Evolutionary conservation across 2,329 filamentous ascomycete species (phyloP).

Genomic region (Colletotrichum destructivum): DNA sequence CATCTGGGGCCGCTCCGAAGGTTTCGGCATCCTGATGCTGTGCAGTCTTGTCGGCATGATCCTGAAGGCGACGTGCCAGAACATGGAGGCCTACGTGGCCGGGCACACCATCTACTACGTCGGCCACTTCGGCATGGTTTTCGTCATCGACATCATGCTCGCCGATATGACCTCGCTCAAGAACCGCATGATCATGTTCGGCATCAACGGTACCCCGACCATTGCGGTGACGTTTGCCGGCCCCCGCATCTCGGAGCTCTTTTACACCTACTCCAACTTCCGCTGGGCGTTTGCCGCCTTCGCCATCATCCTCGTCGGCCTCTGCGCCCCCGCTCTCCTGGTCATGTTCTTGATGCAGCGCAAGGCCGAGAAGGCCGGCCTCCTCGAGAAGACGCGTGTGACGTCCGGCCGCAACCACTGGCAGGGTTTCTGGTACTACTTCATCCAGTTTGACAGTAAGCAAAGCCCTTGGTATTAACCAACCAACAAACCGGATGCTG

Average conservation of each 20-base stretch:
- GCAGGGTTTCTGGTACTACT: conserved; percentile 38
- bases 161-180: conserved; percentile 60
- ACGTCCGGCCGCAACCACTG: conserved; percentile 29
- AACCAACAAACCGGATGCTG: background rate
- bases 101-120: conserved; percentile 76
- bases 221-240: conserved; percentile 63
- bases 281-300: conserved; percentile 73
- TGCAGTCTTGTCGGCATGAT: conserved; percentile 69
- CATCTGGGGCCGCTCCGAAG: conserved; percentile 64
- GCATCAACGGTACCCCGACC: conserved; percentile 59
- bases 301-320: conserved; percentile 71
- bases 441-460: conserved; percentile 43
- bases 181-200: conserved; percentile 61
- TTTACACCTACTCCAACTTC: conserved; percentile 56
- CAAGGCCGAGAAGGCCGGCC: conserved; percentile 64
- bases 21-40: conserved; percentile 59
- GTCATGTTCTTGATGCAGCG: conserved; percentile 56
- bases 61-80: conserved; percentile 74
- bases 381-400: conserved; percentile 45
- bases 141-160: conserved; percentile 59
- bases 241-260: conserved; percentile 56
- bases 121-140: conserved; percentile 62
- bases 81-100: conserved; percentile 71
- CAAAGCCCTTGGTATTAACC: rapidly evolving
- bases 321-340: conserved; percentile 54